Evolutionary conservation across 1,284 basidiomycete genomes (phyloP).

Genomic region (Acaromyces ingoldii): DNA sequence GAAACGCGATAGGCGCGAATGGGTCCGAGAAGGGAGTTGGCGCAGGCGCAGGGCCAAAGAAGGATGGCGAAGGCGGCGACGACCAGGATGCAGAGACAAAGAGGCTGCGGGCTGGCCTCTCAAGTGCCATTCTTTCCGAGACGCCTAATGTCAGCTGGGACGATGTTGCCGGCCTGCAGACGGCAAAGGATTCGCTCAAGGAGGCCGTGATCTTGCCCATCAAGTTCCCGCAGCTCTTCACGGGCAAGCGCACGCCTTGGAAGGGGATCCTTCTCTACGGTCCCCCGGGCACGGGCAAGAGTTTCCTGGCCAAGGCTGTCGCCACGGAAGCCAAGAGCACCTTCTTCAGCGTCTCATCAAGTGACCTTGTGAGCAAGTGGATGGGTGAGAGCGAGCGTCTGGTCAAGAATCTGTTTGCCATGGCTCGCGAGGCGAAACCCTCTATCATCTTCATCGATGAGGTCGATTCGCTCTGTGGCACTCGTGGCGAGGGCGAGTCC

Average conservation of each 20-base stretch:
- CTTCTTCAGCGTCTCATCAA: conserved; percentile 93
- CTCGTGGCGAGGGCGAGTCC: conserved; percentile 89
- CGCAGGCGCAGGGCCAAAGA: conserved; percentile 63
- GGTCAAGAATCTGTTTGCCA: conserved; percentile 91
- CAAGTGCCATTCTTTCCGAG: conserved; percentile 84
- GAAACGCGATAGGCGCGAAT: conserved; percentile 72
- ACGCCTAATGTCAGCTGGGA: conserved; percentile 97
- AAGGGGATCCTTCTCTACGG: conserved; percentile 87
- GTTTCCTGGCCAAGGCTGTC: conserved; percentile 92
- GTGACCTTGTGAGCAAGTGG: conserved; percentile 97
- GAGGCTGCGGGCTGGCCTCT: conserved; percentile 83
- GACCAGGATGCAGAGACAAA: conserved; percentile 83
- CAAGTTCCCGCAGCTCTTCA: conserved; percentile 97
- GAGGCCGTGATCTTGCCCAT: conserved; percentile 98
- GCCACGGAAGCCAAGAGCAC: conserved; percentile 96
- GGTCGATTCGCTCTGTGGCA: conserved; percentile 91
- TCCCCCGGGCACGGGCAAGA: conserved; percentile 57
- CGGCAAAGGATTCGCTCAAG: conserved; percentile 90
- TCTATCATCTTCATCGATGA: conserved; percentile 99
- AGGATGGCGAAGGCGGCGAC: conserved; percentile 63
- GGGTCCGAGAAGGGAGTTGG: conserved; percentile 61
- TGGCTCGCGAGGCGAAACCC: conserved; percentile 93
- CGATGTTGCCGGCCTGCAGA: conserved; percentile 90
- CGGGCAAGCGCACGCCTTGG: conserved; percentile 75
- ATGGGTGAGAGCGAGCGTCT: conserved; percentile 95